Evolutionary conservation across 345 rosid species (phyloP).

Genomic region (Schrenkiella parvula): DNA sequence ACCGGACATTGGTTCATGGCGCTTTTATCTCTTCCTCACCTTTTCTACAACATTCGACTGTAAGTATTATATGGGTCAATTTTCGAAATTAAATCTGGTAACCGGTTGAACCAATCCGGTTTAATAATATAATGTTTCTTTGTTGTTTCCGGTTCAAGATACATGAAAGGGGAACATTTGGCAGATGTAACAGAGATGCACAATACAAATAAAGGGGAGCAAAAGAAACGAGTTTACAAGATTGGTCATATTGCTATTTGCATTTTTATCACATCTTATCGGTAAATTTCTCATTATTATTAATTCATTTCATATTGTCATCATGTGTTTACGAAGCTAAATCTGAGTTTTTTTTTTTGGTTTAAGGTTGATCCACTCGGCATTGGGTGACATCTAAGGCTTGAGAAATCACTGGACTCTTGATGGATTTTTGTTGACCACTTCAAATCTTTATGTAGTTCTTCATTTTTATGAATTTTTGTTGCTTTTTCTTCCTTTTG

Average conservation of each 20-base stretch:
- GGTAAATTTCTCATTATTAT: constrained; percentile 40
- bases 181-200: constrained; percentile 91
- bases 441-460: background rate
- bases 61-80: constrained; percentile 31
- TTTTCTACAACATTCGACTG: constrained; percentile 59
- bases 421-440: constrained; percentile 3
- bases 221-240: constrained; percentile 76
- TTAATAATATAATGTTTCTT: background rate
- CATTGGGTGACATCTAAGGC: constrained; percentile 30
- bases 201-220: constrained; percentile 74
- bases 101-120: background rate
- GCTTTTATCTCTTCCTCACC: constrained; percentile 48
- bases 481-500: background rate
- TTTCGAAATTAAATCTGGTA: background rate
- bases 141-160: constrained; percentile 40
- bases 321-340: background rate
- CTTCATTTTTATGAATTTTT: background rate
- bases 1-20: constrained; percentile 76
- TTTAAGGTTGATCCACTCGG: constrained; percentile 32
- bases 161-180: constrained; percentile 54
- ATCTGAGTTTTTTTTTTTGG: background rate
- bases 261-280: constrained; percentile 67
- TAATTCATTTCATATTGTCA: background rate
- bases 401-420: background rate
- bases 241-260: constrained; percentile 59